Evolutionary conservation across 176 grass and related monocot genomes (phyloP), one percentile per base, ranked within the genome.

Genomic region (Lolium perenne): DNA sequence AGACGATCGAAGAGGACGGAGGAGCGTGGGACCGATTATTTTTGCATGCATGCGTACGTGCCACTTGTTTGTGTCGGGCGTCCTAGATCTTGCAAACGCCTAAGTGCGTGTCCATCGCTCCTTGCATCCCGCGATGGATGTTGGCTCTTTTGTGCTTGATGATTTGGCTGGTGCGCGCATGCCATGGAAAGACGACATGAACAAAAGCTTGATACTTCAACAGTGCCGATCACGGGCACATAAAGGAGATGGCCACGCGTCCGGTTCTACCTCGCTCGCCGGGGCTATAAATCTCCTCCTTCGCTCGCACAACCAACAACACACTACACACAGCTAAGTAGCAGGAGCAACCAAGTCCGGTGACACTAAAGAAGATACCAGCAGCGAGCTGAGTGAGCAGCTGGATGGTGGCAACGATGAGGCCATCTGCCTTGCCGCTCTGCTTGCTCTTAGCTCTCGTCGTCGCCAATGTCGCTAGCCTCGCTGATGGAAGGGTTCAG

Each of bases 221-320:
- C 71, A 21, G 20, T 74, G 47, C 46, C 3, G 71, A 25, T 74
- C 71, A 74, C 71, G 71, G 71, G 71, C 71, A 29, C 6, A 8
- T 15, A 74, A 50, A 51, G 65, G 64, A 7, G 20, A 40, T 18
- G 49, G 38, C 18, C 81, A 59, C 67, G 10, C 21, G 81, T 72
- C 67, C 46, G 50, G 35, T 9, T n/a, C 0, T 3, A 2, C 51
- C 56, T 14, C 51, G 53, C 81, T 71, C 21, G 67, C 38, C 51
- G 15, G 22, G 38, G 4, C 67, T 83, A 83, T 83, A 83, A 83
- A 83, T 73, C 67, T 12, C 21, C 67, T 47, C 3, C 15, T 43
- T 49, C 10, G 6, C 77, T 4, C 6, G 41, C 59, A 45, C 61
- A 61, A 3, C 7, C 71, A 5, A 25, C 22, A 25, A 10, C 71